phyloP scores from a whole-genome alignment of 768 basidiomycete species.

The Lactifluus subvellereus region DNA sequence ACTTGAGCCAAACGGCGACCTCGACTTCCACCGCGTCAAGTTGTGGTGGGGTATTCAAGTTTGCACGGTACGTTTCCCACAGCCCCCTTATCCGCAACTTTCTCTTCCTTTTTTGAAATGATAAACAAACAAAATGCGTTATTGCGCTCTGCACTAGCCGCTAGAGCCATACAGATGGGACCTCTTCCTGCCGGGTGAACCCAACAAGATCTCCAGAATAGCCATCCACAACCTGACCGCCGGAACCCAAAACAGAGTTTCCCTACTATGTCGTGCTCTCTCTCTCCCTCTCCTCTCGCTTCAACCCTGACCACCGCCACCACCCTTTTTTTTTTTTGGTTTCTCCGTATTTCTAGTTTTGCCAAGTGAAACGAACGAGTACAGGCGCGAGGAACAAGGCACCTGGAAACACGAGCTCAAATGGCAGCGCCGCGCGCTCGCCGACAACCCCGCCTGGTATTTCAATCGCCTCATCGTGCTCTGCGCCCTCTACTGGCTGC shows the following conservation, averaged over 20 bases:
- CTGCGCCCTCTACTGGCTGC: conserved; percentile 15
- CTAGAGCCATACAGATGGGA: conserved; percentile 21
- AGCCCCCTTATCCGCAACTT: not conserved
- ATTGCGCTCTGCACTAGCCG: not conserved
- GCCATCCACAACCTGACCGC: conserved; percentile 17
- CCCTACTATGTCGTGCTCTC: conserved; percentile 1
- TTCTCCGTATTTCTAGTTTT: not conserved
- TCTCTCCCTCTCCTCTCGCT: not conserved
- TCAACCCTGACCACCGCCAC: not conserved
- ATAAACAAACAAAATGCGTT: not conserved
- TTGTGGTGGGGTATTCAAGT: conserved; percentile 18
- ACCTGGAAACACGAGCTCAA: conserved; percentile 13
- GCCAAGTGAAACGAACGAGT: conserved; percentile 3
- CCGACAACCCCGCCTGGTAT: conserved; percentile 14
- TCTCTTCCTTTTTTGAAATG: not conserved
- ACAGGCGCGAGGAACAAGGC: conserved; percentile 14
- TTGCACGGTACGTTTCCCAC: conserved; percentile 10
- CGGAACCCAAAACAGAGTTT: conserved; percentile 7
- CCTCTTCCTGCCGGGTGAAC: conserved; percentile 4
- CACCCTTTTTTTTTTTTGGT: not conserved
- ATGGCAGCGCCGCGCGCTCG: conserved; percentile 16
- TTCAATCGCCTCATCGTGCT: conserved; percentile 13
- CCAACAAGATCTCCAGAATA: conserved; percentile 10
- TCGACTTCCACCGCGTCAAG: conserved; percentile 19
- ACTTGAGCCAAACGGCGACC: conserved; percentile 15